Evolutionary conservation across 2,329 filamentous ascomycete species (phyloP).

Genomic region (Aspergillus sp.): DNA sequence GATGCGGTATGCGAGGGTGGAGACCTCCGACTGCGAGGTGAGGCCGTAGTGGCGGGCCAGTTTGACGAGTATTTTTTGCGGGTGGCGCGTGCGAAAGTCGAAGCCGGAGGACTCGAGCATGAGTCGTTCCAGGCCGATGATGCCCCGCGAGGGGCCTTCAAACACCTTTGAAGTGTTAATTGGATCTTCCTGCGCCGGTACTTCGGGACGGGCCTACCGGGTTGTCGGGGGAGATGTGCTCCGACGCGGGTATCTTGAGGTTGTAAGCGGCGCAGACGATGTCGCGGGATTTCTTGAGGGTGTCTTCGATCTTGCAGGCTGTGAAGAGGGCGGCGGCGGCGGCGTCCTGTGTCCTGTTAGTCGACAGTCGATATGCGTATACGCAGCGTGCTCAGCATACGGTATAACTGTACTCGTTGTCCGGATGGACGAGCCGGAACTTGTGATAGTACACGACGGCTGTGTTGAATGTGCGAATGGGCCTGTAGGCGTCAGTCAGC

Average conservation of each 20-base stretch:
- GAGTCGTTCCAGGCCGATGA: conserved; percentile 85
- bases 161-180: conserved; percentile 59
- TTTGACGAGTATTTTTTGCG: conserved; percentile 82
- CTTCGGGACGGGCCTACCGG: conserved; percentile 52
- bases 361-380: background rate
- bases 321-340: conserved; percentile 85
- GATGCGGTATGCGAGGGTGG: conserved; percentile 72
- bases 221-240: conserved; percentile 75
- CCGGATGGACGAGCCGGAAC: conserved; percentile 81
- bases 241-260: conserved; percentile 66
- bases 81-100: conserved; percentile 86
- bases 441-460: conserved; percentile 92
- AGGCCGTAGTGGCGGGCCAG: conserved; percentile 61
- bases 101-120: conserved; percentile 93
- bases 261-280: conserved; percentile 91
- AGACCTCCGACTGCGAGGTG: conserved; percentile 54
- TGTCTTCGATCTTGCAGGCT: conserved; percentile 97
- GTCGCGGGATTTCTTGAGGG: conserved; percentile 91
- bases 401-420: conserved; percentile 75
- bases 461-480: conserved; percentile 86
- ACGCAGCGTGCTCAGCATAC: conserved; percentile 28
- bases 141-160: conserved; percentile 71
- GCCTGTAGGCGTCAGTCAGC: conserved; percentile 49
- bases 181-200: too few relatives aligned
- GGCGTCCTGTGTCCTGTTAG: conserved; percentile 59